phyloP scores from a whole-genome alignment of 2,329 filamentous ascomycete species.

The Pseudogymnoascus sp. region DNA sequence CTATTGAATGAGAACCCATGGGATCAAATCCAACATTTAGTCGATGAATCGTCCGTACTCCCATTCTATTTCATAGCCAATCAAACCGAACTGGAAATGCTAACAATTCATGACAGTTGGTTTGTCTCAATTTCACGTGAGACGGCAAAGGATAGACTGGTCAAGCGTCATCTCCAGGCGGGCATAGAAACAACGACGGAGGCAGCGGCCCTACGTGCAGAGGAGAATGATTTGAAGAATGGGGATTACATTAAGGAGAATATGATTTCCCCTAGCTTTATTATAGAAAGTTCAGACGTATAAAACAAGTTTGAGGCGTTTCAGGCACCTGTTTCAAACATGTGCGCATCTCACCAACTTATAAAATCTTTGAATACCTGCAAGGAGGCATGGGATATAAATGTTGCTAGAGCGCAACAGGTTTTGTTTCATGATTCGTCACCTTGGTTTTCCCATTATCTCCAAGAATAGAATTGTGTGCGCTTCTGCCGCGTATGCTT shows the following conservation, averaged over 20 bases:
- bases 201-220: slow-evolving; percentile 20
- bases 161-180: slow-evolving; percentile 23
- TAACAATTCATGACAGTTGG: slow-evolving; percentile 19
- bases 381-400: not conserved
- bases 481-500: not conserved
- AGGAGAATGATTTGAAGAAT: slow-evolving; percentile 29
- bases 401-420: not conserved
- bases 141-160: slow-evolving; percentile 22
- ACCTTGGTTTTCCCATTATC: not conserved
- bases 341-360: not conserved
- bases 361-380: not conserved
- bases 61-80: not conserved
- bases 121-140: slow-evolving; percentile 24
- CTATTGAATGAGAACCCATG: slow-evolving; percentile 40
- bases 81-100: not conserved
- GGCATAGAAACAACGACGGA: slow-evolving; percentile 26
- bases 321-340: not conserved
- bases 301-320: not conserved
- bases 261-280: slow-evolving; percentile 23
- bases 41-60: slow-evolving; percentile 36
- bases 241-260: slow-evolving; percentile 23
- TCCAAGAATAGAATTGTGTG: not conserved
- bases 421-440: not conserved
- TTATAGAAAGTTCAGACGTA: slow-evolving; percentile 20
- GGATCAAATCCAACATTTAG: slow-evolving; percentile 36